phyloP scores from a whole-genome alignment of 805 yeast genomes.

The Nakazawaea populi region DNA sequence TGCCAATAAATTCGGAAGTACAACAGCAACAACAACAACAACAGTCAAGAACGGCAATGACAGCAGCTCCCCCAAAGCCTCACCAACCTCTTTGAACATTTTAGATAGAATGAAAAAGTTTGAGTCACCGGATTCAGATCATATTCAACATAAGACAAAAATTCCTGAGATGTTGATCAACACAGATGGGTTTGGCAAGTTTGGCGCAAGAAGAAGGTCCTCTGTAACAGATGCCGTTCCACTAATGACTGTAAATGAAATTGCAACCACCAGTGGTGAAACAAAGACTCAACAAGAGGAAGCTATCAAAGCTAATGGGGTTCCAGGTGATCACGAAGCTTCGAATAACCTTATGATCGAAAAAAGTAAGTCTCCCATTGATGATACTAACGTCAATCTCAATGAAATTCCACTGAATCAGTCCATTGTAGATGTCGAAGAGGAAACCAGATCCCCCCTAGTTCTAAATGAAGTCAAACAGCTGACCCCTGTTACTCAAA shows the following conservation, averaged over 20 bases:
- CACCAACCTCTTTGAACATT: slow-evolving; percentile 11
- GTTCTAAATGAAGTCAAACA: neutral
- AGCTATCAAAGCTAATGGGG: too few species aligned
- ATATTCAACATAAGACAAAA: slow-evolving; percentile 13
- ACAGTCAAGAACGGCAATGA: slow-evolving; percentile 10
- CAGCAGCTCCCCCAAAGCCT: slow-evolving; percentile 13
- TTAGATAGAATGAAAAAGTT: slow-evolving; percentile 9
- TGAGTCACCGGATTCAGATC: slow-evolving; percentile 13
- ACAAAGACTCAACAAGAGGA: neutral
- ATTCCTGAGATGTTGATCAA: slow-evolving; percentile 20
- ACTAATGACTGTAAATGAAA: neutral
- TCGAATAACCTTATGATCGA: too few species aligned
- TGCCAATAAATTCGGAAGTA: slow-evolving; percentile 22
- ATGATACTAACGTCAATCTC: slow-evolving; percentile 4
- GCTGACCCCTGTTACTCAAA: neutral
- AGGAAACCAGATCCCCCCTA: neutral
- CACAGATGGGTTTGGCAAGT: slow-evolving; percentile 22
- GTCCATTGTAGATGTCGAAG: slow-evolving; percentile 4
- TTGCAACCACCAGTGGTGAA: neutral
- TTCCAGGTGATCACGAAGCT: too few species aligned
- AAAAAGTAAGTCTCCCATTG: slow-evolving; percentile 1
- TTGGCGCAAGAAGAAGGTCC: slow-evolving; percentile 23
- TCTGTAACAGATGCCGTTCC: neutral
- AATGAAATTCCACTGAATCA: slow-evolving; percentile 6
- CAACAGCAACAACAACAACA: slow-evolving; percentile 16